These are phyloP conservation scores for Williopsis jadinii DNA, from an alignment of 1,139 yeast genomes.

Conservation along the genomic window DNA sequence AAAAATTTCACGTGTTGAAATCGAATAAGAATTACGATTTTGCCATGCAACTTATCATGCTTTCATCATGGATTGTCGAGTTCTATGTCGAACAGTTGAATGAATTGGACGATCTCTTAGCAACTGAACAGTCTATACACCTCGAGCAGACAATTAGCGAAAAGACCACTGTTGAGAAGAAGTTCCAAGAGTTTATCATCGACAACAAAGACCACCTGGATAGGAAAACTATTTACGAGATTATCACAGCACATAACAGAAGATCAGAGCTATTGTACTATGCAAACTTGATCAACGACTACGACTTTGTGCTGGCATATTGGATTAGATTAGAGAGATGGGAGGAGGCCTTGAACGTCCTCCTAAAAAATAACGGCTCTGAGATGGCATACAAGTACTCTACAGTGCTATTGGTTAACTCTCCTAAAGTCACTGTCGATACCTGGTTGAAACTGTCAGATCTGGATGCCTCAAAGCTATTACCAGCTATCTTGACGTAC, in stretches of 20 bases:
- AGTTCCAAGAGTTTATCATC: constrained; percentile 47
- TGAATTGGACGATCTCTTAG: constrained; percentile 35
- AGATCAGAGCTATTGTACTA: constrained; percentile 56
- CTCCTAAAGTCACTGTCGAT: constrained; percentile 65
- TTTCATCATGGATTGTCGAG: constrained; percentile 85
- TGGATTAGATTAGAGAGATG: constrained; percentile 68
- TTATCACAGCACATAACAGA: constrained; percentile 60
- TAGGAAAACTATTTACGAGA: constrained; percentile 61
- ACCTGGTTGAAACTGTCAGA: constrained; percentile 56
- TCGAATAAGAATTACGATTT: constrained; percentile 29
- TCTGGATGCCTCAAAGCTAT: constrained; percentile 36
- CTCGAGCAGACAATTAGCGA: constrained; percentile 20
- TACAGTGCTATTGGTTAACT: constrained; percentile 57
- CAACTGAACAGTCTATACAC: constrained; percentile 22
- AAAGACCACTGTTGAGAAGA: constrained; percentile 24
- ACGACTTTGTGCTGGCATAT: constrained; percentile 58
- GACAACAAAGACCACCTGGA: constrained; percentile 47
- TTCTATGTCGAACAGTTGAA: constrained; percentile 46
- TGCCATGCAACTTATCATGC: constrained; percentile 48
- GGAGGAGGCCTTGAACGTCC: constrained; percentile 59
- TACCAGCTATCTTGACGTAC: constrained; percentile 73
- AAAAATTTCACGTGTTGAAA: constrained; percentile 37
- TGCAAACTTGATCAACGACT: constrained; percentile 66
- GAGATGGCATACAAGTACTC: constrained; percentile 59
- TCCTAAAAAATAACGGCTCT: constrained; percentile 40